Evolutionary conservation across 768 basidiomycete species (phyloP).

Genomic region (Russula ochroleuca): DNA sequence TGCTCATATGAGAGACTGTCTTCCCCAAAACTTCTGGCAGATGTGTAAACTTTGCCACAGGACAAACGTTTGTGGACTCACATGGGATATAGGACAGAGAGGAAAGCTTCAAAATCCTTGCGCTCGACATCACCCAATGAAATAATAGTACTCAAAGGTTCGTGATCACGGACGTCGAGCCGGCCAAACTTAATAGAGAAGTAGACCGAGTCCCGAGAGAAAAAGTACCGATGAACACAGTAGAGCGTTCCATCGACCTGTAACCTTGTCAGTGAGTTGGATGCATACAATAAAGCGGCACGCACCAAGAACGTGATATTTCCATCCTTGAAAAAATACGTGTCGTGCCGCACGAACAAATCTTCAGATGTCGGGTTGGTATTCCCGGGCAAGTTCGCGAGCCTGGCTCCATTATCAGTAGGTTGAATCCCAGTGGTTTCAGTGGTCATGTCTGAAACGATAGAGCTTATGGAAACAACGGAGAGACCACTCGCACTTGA

Average conservation of each 20-base stretch:
- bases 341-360: slow-evolving; percentile 7
- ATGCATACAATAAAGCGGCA: background rate
- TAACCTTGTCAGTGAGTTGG: background rate
- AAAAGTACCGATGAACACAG: slow-evolving; percentile 21
- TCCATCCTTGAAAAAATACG: slow-evolving; percentile 22
- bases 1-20: too few relatives aligned
- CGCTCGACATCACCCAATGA: background rate
- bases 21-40: too few relatives aligned
- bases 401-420: background rate
- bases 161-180: background rate
- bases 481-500: slow-evolving; percentile 4
- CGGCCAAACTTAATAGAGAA: background rate
- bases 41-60: too few relatives aligned
- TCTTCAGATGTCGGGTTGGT: background rate
- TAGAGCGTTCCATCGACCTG: slow-evolving; percentile 1
- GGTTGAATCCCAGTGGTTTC: background rate
- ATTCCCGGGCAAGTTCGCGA: background rate
- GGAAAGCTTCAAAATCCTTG: slow-evolving; percentile 15
- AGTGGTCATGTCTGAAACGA: background rate
- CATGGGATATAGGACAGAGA: slow-evolving; percentile 16
- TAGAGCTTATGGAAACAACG: slow-evolving; percentile 8
- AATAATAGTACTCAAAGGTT: background rate
- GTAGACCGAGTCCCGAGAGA: slow-evolving; percentile 13
- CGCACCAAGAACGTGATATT: slow-evolving; percentile 27
- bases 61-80: background rate